These are phyloP conservation scores for Starmera quercuum DNA, from an alignment of 805 yeast genomes.

Conservation along the genomic window DNA sequence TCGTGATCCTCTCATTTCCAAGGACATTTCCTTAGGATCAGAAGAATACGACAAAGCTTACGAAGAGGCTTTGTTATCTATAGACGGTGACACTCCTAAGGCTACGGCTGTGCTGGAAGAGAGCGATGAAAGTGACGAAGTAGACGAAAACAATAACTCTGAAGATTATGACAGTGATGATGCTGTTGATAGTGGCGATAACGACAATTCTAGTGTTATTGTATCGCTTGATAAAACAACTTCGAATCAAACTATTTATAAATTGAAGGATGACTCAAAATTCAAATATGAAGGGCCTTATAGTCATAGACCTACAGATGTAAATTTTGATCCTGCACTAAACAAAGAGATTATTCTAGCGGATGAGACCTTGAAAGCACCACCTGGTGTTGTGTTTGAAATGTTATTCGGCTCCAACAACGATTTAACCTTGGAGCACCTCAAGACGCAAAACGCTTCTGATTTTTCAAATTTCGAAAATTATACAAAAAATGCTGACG, in stretches of 20 bases:
- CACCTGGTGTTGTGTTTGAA: slow-evolving; percentile 69
- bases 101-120: slow-evolving; percentile 13
- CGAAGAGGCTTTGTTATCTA: slow-evolving; percentile 34
- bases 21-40: slow-evolving; percentile 8
- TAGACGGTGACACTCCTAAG: slow-evolving; percentile 29
- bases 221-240: slow-evolving; percentile 3
- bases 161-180: slow-evolving; percentile 14
- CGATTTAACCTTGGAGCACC: slow-evolving; percentile 33
- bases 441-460: slow-evolving; percentile 28
- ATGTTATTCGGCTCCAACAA: slow-evolving; percentile 61
- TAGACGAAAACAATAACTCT: slow-evolving; percentile 16
- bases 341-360: slow-evolving; percentile 47
- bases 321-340: slow-evolving; percentile 34
- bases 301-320: slow-evolving; percentile 49
- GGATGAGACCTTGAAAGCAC: slow-evolving; percentile 50
- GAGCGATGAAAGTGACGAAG: slow-evolving; percentile 24
- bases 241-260: slow-evolving; percentile 21
- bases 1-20: slow-evolving; percentile 10
- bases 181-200: slow-evolving; percentile 17
- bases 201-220: slow-evolving; percentile 11
- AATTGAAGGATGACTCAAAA: slow-evolving; percentile 29
- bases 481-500: slow-evolving; percentile 30
- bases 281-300: slow-evolving; percentile 57
- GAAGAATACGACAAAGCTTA: slow-evolving; percentile 16
- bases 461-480: slow-evolving; percentile 26